phyloP scores from a whole-genome alignment of 345 rosid species.

The Hypericum androsaemum region DNA sequence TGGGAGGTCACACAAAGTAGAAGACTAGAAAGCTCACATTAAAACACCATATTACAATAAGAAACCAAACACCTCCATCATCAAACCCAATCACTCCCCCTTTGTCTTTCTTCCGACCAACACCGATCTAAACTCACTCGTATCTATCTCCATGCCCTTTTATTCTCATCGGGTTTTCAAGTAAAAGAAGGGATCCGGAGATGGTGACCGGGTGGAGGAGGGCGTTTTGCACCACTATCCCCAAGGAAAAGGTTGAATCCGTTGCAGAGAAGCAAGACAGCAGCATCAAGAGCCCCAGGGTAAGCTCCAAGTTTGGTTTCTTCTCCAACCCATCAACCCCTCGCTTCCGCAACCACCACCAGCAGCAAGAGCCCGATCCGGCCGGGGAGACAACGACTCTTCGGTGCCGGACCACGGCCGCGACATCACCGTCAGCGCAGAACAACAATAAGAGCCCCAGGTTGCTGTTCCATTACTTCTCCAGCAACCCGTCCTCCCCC shows the following conservation, averaged over 20 bases:
- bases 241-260: constrained; percentile 36
- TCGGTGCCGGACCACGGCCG: constrained; percentile 46
- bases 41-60: too few relatives aligned
- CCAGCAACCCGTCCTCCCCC: constrained; percentile 55
- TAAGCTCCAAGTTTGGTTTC: constrained; percentile 56
- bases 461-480: constrained; percentile 29
- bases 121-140: too few relatives aligned
- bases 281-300: constrained; percentile 32
- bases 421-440: constrained; percentile 25
- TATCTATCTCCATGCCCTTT: too few relatives aligned
- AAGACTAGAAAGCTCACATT: too few relatives aligned
- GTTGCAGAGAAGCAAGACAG: constrained; percentile 15
- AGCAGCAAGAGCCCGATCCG: constrained; percentile 34
- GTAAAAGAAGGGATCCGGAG: constrained; percentile 10
- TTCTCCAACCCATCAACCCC: constrained; percentile 87
- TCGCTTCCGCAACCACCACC: constrained; percentile 26
- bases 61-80: too few relatives aligned
- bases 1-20: too few relatives aligned
- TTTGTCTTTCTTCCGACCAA: too few relatives aligned
- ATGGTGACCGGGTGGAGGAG: constrained; percentile 81
- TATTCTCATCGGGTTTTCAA: too few relatives aligned
- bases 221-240: constrained; percentile 69
- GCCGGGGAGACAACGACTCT: constrained; percentile 31
- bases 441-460: constrained; percentile 23
- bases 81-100: too few relatives aligned